Percentiles rank a stretch among this genome's conserved stretches.
phyloP scores from a whole-genome alignment of 495 filamentous ascomycete species.

The Podospora sp. region DNA sequence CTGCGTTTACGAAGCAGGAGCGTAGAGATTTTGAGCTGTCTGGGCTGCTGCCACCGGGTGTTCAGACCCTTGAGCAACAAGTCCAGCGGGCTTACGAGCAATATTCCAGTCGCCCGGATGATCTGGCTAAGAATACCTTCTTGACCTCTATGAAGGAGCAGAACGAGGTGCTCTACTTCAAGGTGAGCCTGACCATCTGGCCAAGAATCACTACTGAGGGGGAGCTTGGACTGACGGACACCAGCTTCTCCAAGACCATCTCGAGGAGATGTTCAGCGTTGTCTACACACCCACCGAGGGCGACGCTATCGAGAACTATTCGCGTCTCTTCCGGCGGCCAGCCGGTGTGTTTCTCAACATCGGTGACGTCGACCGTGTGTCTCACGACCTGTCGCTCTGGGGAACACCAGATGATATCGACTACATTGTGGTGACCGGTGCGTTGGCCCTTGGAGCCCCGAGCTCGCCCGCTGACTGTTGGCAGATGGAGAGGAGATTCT shows the following conservation, averaged over 20 bases:
- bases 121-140: conserved; percentile 81
- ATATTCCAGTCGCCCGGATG: conserved; percentile 60
- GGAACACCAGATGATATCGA: conserved; percentile 74
- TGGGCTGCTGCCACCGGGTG: conserved; percentile 69
- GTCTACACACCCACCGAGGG: conserved; percentile 93
- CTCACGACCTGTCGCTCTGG: conserved; percentile 67
- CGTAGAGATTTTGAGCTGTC: conserved; percentile 68
- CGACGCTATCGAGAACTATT: conserved; percentile 88
- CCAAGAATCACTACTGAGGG: not conserved
- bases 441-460: not conserved
- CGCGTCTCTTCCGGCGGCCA: conserved; percentile 72
- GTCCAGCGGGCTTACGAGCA: conserved; percentile 78
- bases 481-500: conserved; percentile 66
- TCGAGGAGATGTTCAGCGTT: conserved; percentile 81
- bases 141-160: conserved; percentile 85
- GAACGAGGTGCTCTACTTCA: conserved; percentile 78
- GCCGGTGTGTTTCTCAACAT: conserved; percentile 69
- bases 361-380: conserved; percentile 58
- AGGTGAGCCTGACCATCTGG: conserved; percentile 40
- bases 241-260: conserved; percentile 48
- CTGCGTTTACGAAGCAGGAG: conserved; percentile 71
- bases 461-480: conserved; percentile 24
- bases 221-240: not conserved
- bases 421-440: conserved; percentile 85
- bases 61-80: conserved; percentile 82